phyloP scores from a whole-genome alignment of 352 stramenopile genomes.

The Globisporangium abappressorium region DNA sequence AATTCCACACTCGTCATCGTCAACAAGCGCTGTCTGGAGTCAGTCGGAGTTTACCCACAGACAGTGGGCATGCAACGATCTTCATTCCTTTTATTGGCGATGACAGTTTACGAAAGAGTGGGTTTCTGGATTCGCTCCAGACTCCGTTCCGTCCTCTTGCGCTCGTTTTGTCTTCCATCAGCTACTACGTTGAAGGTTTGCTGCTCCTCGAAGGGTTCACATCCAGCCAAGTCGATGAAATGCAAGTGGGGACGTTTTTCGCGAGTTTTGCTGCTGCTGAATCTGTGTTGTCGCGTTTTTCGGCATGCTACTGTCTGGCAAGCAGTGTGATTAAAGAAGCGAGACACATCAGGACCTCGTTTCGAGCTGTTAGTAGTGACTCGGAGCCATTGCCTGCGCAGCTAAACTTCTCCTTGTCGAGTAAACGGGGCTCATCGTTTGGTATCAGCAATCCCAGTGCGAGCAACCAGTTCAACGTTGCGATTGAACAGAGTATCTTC shows the following conservation, averaged over 20 bases:
- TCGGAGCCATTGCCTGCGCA: neutral
- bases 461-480: conserved; percentile 1
- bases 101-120: conserved; percentile 12
- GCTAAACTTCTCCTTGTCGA: neutral
- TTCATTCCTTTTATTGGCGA: conserved; percentile 25
- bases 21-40: neutral
- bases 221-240: conserved; percentile 8
- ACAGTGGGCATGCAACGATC: conserved; percentile 14
- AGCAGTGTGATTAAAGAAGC: conserved; percentile 10
- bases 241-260: conserved; percentile 24
- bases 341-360: conserved; percentile 1
- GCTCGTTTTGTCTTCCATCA: conserved; percentile 20
- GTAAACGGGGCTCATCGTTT: neutral
- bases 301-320: neutral
- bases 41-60: neutral
- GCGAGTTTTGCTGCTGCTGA: conserved; percentile 20
- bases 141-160: conserved; percentile 32
- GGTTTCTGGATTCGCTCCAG: conserved; percentile 26
- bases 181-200: conserved; percentile 27
- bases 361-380: neutral
- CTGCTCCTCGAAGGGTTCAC: conserved; percentile 32
- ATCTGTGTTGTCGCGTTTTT: neutral
- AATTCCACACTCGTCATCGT: neutral
- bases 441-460: neutral
- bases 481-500: conserved; percentile 15